Conservation (phyloP, 164 flowering plant species). For the Magnolia officinalis region DNA sequence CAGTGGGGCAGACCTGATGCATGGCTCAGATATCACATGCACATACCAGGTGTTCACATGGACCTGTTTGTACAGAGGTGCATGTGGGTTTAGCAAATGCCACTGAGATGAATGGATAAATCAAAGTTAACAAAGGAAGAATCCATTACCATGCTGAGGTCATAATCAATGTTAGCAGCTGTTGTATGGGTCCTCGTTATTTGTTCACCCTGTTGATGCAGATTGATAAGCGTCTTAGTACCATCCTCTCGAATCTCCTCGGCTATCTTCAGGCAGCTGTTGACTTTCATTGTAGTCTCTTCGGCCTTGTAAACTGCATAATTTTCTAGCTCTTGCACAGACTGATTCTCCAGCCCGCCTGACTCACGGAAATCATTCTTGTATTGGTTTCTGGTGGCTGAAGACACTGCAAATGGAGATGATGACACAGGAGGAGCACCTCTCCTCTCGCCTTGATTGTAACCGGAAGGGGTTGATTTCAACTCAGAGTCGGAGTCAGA, state of each 20-base stretch:
- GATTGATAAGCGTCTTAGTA: conserved; percentile 52
- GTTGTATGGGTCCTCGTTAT: conserved; percentile 60
- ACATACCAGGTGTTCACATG: too few species aligned
- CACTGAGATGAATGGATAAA: background rate
- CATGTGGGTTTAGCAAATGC: too few species aligned
- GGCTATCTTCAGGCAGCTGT: conserved; percentile 65
- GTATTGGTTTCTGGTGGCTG: conserved; percentile 36
- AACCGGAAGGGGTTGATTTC: conserved; percentile 13
- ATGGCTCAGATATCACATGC: too few species aligned
- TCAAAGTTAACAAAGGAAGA: background rate
- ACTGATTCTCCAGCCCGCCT: conserved; percentile 55
- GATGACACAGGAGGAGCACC: conserved; percentile 1
- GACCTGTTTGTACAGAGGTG: too few species aligned
- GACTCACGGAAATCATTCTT: conserved; percentile 45
- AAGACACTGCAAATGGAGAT: background rate
- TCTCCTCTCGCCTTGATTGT: background rate
- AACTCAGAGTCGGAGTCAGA: conserved; percentile 40
- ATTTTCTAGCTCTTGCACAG: conserved; percentile 61
- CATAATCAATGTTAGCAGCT: conserved; percentile 59
- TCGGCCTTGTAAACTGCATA: conserved; percentile 67
- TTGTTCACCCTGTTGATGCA: conserved; percentile 85
- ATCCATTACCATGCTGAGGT: conserved; percentile 52
- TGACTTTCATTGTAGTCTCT: conserved; percentile 58
- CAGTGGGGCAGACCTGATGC: too few species aligned
- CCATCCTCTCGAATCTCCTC: conserved; percentile 73